A percentile compares a stretch with the other conserved stretches of the same genome.
These are phyloP conservation scores for Botryotinia globosa DNA, from an alignment of 2,329 filamentous ascomycete genomes.

Conservation along the genomic window DNA sequence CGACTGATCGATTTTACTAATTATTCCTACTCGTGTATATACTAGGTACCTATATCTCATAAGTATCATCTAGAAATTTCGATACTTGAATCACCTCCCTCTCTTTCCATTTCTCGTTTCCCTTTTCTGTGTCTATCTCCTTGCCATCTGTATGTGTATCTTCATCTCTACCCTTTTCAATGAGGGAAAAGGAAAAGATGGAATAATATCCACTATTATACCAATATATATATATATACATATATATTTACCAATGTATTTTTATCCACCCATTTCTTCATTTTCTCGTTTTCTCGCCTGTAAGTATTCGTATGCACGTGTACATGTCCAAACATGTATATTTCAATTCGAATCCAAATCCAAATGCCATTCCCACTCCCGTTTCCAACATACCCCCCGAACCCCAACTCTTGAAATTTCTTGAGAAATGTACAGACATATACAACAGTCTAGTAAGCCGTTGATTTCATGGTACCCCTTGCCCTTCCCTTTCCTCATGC, in stretches of 20 bases:
- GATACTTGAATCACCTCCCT: neutral
- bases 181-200: neutral
- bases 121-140: neutral
- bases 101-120: neutral
- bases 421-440: neutral
- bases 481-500: too few species aligned
- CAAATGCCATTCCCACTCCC: neutral
- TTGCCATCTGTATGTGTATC: neutral
- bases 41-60: neutral
- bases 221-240: neutral
- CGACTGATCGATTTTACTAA: neutral
- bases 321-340: neutral
- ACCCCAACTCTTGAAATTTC: neutral
- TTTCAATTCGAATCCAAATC: neutral
- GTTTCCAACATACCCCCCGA: neutral
- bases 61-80: neutral
- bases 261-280: neutral
- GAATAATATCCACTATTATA: neutral
- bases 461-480: too few species aligned
- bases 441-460: neutral
- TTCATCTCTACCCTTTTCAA: neutral
- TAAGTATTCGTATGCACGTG: neutral
- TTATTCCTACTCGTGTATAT: neutral
- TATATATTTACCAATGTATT: neutral
- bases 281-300: neutral